Evolutionary conservation across 1,284 basidiomycete species (phyloP).

Genomic region (Melanopsichium pennsylvanicum): DNA sequence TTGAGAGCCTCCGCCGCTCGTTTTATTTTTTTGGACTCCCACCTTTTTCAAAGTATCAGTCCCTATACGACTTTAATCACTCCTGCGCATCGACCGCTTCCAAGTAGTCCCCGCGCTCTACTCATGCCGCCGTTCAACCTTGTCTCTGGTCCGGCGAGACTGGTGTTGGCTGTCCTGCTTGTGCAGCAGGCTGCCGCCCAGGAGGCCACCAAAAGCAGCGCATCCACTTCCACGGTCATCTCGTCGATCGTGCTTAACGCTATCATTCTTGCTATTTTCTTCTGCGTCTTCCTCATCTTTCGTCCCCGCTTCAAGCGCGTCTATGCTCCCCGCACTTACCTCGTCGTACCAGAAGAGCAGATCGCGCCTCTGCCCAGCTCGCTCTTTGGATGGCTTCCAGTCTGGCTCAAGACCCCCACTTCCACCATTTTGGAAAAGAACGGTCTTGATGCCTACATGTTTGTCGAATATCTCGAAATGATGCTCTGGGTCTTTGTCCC

Average conservation of each 20-base stretch:
- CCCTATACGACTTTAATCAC: neutral
- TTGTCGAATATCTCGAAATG: conserved; percentile 82
- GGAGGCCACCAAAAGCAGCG: conserved; percentile 15
- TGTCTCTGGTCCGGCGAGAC: conserved; percentile 28
- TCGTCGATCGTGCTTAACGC: conserved; percentile 63
- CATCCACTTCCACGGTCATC: conserved; percentile 61
- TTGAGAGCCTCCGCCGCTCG: neutral
- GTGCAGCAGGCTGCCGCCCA: conserved; percentile 31
- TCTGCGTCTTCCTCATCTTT: conserved; percentile 65
- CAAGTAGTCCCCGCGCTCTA: conserved; percentile 11
- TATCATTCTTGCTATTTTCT: conserved; percentile 59
- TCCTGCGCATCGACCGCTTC: conserved; percentile 6
- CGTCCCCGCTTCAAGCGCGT: conserved; percentile 66
- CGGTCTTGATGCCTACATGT: conserved; percentile 93
- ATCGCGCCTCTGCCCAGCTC: conserved; percentile 63
- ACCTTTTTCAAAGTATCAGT: neutral
- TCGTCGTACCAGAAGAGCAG: conserved; percentile 60
- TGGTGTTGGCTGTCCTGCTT: conserved; percentile 27
- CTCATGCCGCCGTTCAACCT: conserved; percentile 40
- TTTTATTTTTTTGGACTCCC: no score
- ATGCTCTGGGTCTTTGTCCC: conserved; percentile 82
- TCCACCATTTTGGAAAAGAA: conserved; percentile 70
- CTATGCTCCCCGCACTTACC: conserved; percentile 66
- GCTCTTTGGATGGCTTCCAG: conserved; percentile 66
- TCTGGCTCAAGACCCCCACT: conserved; percentile 63